These are phyloP conservation scores for Cymbidium sinense DNA, from an alignment of 106 monocot species.

Conservation along the genomic window DNA sequence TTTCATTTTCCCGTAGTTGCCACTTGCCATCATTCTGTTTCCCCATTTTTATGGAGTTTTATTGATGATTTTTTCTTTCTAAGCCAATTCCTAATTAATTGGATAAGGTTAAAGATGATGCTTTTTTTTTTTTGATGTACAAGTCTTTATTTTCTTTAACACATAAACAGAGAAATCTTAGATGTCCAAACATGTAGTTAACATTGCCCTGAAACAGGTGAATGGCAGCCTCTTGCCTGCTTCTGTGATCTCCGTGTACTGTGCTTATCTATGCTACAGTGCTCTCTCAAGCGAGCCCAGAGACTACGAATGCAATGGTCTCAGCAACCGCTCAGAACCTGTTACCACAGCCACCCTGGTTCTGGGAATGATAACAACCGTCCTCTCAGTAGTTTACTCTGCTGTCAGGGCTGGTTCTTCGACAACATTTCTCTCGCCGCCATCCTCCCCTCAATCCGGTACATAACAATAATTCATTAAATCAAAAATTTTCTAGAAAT, in stretches of 20 bases:
- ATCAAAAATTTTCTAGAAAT: not conserved
- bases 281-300: conserved; percentile 84
- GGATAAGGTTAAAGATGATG: not conserved
- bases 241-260: conserved; percentile 78
- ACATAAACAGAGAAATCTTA: not conserved
- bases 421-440: conserved; percentile 81
- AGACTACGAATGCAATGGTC: conserved; percentile 87
- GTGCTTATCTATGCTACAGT: conserved; percentile 80
- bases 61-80: not conserved
- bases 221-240: conserved; percentile 88
- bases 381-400: conserved; percentile 87
- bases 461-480: not conserved
- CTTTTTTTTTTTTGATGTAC: not conserved
- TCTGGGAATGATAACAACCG: conserved; percentile 85
- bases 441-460: conserved; percentile 85
- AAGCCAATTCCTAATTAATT: too few species aligned
- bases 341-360: conserved; percentile 70
- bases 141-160: not conserved
- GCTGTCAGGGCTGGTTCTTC: conserved; percentile 94
- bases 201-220: conserved; percentile 38
- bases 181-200: not conserved
- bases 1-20: too few species aligned
- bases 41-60: not conserved
- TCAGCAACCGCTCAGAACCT: conserved; percentile 62
- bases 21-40: not conserved